Base-by-base conservation (phyloP, 352 stramenopile species). In the Phytopythium sindhum region DNA sequence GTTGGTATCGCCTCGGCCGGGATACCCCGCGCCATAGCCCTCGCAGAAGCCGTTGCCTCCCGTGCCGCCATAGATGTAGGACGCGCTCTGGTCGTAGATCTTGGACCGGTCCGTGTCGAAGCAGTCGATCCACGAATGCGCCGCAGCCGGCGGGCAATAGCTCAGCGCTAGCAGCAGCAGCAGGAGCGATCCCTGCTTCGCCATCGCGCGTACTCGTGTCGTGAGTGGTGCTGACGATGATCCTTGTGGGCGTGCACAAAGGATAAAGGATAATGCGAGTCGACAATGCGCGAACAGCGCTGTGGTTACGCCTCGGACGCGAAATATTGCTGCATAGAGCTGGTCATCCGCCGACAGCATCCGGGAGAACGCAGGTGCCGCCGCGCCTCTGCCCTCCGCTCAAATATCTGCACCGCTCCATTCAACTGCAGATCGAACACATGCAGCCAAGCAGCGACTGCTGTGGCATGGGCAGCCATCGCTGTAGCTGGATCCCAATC, bases 81-180 rank as follows among this genome's bases (percentile, higher is more conserved):
- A 72, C 17, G 65, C 72, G 58, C 78, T 87, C 54, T 86, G 66
- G 54, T 89, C 75, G 57, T 91, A 90, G 10, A 91, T 56, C 58
- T 87, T 87, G 12, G 66, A 75, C 57, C 79, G 69, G 64, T 81
- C 74, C 54, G 77, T 88, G 70, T 84, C 84, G 45, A 92, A 72
- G 60, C 84, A 92, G 66, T 92, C 84, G 69, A 89, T 82, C 80
- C 84, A 90, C 14, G 81, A 77, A 67, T 92, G 84, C n/a, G 75
- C 77, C 48, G 24, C 55, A 55, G 17, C 63, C 47, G 41, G 54
- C 68, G 4, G 68, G 57, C 52, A 74, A 44, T 19, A 76, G 21
- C 19, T 53, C 2, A 35, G 24, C 26, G 26, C 24, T 12, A 54
- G 47, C 12, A 54, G 47, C 24, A 35, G 24, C 12, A 54, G 11